Conservation (phyloP, 495 filamentous ascomycete genomes). For the Penicillium cosmopolitanum region DNA sequence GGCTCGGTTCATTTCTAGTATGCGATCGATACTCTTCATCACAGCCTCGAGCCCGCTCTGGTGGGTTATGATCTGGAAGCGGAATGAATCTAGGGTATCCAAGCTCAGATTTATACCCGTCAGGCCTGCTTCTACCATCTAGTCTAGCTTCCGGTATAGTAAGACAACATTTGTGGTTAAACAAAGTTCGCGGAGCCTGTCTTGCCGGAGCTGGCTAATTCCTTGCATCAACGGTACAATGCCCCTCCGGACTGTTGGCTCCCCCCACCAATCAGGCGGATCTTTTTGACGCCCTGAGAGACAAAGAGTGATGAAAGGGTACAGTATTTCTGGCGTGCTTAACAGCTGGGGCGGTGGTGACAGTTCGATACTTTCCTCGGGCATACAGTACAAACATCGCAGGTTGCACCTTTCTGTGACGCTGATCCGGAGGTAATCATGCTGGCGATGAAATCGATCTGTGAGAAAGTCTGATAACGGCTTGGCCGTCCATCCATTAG, state of each 20-base stretch:
- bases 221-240: conserved; percentile 90
- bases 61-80: conserved; percentile 95
- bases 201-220: conserved; percentile 70
- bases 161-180: conserved; percentile 93
- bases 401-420: conserved; percentile 95
- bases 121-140: conserved; percentile 90
- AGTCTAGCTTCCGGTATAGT: conserved; percentile 83
- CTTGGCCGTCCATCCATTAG: conserved; percentile 40
- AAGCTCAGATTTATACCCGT: conserved; percentile 92
- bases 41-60: conserved; percentile 87
- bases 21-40: conserved; percentile 83
- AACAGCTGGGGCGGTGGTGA: conserved; percentile 79
- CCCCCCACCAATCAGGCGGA: conserved; percentile 90
- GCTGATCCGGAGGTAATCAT: conserved; percentile 95
- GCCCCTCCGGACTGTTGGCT: conserved; percentile 92
- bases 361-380: conserved; percentile 88
- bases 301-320: conserved; percentile 91
- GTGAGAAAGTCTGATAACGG: conserved; percentile 93
- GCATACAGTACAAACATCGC: conserved; percentile 94
- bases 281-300: conserved; percentile 91
- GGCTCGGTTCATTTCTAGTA: conserved; percentile 84
- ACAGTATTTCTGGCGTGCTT: conserved; percentile 88
- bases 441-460: conserved; percentile 84
- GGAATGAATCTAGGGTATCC: conserved; percentile 91
- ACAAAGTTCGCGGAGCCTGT: conserved; percentile 82